Conservation (phyloP, 768 basidiomycete genomes). For the Terana coerulea region DNA sequence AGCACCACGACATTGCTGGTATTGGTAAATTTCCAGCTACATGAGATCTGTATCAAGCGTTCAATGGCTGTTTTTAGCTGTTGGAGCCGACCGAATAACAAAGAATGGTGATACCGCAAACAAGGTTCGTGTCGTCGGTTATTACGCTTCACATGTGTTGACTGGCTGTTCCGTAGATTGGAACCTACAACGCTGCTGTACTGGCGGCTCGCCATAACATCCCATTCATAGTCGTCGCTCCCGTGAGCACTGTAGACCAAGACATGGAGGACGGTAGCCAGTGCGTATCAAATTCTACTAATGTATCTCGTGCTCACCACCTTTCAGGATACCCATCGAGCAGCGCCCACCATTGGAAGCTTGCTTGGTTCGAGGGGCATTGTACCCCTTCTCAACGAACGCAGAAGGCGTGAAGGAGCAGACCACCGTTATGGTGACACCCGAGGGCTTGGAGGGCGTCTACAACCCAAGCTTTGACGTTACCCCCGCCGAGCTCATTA, state of each 20-base stretch:
- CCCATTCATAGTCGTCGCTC: slow-evolving; percentile 91
- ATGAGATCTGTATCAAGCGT: too few species aligned
- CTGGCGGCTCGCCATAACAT: slow-evolving; percentile 83
- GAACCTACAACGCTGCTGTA: slow-evolving; percentile 95
- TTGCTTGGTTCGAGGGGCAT: slow-evolving; percentile 78
- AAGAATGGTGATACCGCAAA: slow-evolving; percentile 97
- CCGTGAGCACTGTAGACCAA: slow-evolving; percentile 89
- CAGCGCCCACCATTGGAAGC: slow-evolving; percentile 87
- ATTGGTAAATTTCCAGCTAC: slow-evolving; percentile 59
- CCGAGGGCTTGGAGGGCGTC: slow-evolving; percentile 46
- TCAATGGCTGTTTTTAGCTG: slow-evolving; percentile 51
- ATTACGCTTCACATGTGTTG: not conserved
- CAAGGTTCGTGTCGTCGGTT: slow-evolving; percentile 49
- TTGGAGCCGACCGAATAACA: slow-evolving; percentile 87
- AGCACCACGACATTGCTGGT: slow-evolving; percentile 78
- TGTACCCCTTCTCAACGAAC: slow-evolving; percentile 49
- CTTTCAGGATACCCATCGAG: slow-evolving; percentile 83
- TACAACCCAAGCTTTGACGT: slow-evolving; percentile 98
- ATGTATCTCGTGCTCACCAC: slow-evolving; percentile 9
- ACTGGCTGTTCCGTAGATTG: slow-evolving; percentile 54
- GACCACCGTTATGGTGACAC: slow-evolving; percentile 82
- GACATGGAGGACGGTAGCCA: slow-evolving; percentile 65
- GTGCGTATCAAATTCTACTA: slow-evolving; percentile 27
- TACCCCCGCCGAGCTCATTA: slow-evolving; percentile 89
- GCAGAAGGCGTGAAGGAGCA: slow-evolving; percentile 50